Conservation (phyloP, 768 basidiomycete genomes). For the Zangia roseola region DNA sequence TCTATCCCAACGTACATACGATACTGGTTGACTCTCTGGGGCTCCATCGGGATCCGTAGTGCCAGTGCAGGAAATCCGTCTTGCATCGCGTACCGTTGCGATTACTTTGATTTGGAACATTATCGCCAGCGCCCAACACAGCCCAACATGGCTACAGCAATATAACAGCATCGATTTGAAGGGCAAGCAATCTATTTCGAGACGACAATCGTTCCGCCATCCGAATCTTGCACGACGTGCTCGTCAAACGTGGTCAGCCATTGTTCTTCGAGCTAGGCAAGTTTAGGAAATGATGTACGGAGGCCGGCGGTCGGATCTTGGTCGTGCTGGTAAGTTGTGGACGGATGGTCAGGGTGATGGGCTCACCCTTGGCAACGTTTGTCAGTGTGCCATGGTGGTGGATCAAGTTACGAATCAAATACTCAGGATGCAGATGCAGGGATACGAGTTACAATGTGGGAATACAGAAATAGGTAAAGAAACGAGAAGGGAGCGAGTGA, state of each 20-base stretch:
- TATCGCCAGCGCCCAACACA: background rate
- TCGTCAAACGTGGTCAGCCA: background rate
- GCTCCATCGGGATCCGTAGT: no score
- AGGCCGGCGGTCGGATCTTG: conserved; percentile 3
- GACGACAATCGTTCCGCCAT: background rate
- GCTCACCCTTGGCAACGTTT: background rate
- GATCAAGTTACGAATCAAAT: conserved; percentile 8
- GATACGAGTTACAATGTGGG: background rate
- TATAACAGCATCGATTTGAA: background rate
- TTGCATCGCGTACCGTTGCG: no score
- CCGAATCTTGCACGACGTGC: background rate
- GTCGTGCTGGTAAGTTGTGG: conserved; percentile 4
- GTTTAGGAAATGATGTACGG: background rate
- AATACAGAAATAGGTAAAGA: conserved; percentile 11
- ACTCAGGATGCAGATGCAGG: background rate
- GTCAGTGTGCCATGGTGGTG: background rate
- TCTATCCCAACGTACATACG: no score
- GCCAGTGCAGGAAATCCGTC: no score
- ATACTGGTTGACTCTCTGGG: no score
- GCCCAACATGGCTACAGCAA: background rate
- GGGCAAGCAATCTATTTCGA: background rate
- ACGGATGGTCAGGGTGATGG: background rate
- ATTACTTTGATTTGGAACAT: background rate
- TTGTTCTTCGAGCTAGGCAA: background rate
- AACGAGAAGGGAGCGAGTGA: background rate